Evolutionary conservation across 2,329 filamentous ascomycete species (phyloP).

Genomic region (Ophiosphaerella herpotricha): DNA sequence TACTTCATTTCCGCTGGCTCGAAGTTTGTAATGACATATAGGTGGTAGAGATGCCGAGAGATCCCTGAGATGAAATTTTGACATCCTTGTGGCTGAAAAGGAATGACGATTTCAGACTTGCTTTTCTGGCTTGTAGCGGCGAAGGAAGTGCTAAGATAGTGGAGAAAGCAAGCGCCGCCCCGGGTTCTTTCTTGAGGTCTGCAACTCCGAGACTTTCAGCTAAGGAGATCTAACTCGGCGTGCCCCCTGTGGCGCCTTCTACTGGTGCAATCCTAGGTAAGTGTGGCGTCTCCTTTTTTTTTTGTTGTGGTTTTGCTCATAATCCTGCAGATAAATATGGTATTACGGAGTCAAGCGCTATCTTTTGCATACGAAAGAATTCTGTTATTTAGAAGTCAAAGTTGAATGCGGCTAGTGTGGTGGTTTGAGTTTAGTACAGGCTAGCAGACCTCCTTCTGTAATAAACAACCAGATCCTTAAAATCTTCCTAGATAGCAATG

Average conservation of each 20-base stretch:
- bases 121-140: background rate
- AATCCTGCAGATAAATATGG: too few relatives aligned
- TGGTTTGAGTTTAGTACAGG: too few relatives aligned
- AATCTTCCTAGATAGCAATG: too few relatives aligned
- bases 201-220: background rate
- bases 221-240: background rate
- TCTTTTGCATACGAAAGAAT: too few relatives aligned
- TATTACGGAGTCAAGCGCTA: too few relatives aligned
- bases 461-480: too few relatives aligned
- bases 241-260: background rate
- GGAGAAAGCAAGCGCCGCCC: background rate
- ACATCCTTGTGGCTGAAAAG: background rate
- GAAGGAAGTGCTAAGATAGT: background rate
- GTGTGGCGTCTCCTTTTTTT: too few relatives aligned
- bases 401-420: too few relatives aligned
- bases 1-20: background rate
- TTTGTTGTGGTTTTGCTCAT: too few relatives aligned
- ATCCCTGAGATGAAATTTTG: background rate
- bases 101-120: background rate
- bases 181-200: background rate
- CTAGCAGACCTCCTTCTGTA: too few relatives aligned
- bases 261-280: too few relatives aligned
- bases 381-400: too few relatives aligned
- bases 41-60: background rate
- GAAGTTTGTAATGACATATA: background rate